A percentile compares a stretch with the other conserved stretches of the same genome.
Conservation (phyloP, 768 basidiomycete genomes). For the Baorangia bicolor region DNA sequence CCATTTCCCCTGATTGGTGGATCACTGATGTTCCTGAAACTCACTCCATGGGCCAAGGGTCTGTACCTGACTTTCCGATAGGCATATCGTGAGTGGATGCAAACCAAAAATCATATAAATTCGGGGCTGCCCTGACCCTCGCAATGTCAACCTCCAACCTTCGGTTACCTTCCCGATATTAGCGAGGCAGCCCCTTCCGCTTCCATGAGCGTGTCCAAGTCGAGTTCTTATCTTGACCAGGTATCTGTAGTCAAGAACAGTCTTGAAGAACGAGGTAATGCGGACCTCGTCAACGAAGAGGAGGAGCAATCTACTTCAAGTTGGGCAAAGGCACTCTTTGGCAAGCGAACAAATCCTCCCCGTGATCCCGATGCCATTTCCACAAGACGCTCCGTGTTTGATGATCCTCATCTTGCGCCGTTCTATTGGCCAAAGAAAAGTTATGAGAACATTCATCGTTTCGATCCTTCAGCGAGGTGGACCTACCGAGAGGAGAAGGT, state of each 20-base stretch:
- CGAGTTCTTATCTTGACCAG: neutral
- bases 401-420: constrained; percentile 41
- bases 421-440: constrained; percentile 44
- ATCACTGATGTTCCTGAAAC: neutral
- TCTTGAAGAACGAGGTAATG: neutral
- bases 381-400: constrained; percentile 53
- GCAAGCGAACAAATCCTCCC: neutral
- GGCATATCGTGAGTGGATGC: neutral
- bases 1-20: neutral
- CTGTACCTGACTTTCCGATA: neutral
- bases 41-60: neutral
- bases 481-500: constrained; percentile 55
- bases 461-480: constrained; percentile 59
- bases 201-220: neutral
- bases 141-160: neutral
- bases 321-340: neutral
- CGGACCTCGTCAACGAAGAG: constrained; percentile 10
- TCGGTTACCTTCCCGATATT: neutral
- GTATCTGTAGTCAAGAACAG: neutral
- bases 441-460: constrained; percentile 57
- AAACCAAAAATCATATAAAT: neutral
- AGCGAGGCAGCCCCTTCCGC: neutral
- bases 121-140: neutral
- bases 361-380: constrained; percentile 39
- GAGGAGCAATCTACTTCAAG: neutral